phyloP scores from a whole-genome alignment of 495 filamentous ascomycete genomes.

The Penicillium cinerascens region DNA sequence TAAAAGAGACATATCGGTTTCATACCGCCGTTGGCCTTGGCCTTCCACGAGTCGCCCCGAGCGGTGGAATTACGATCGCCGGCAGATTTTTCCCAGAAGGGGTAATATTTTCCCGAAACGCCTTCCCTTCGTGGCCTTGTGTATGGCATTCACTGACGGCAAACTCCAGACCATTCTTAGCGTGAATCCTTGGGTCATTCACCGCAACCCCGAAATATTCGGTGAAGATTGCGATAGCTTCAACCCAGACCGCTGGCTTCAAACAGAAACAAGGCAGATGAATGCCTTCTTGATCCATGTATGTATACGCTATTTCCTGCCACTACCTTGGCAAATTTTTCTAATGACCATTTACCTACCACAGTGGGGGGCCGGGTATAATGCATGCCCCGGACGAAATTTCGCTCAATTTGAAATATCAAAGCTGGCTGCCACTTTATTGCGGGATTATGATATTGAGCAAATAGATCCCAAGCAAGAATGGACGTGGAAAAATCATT shows the following conservation, averaged over 20 bases:
- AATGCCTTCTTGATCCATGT: slow-evolving; percentile 35
- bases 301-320: neutral
- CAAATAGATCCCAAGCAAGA: slow-evolving; percentile 34
- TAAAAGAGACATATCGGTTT: slow-evolving; percentile 54
- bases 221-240: slow-evolving; percentile 43
- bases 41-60: slow-evolving; percentile 30
- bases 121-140: neutral
- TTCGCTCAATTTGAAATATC: slow-evolving; percentile 46
- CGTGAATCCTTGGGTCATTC: slow-evolving; percentile 44
- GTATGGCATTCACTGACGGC: neutral
- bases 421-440: slow-evolving; percentile 38
- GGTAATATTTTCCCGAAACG: slow-evolving; percentile 12
- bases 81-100: slow-evolving; percentile 36
- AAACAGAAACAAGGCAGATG: slow-evolving; percentile 23
- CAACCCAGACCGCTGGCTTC: slow-evolving; percentile 47
- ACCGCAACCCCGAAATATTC: slow-evolving; percentile 40
- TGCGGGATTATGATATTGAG: slow-evolving; percentile 42
- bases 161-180: slow-evolving; percentile 33
- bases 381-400: slow-evolving; percentile 40
- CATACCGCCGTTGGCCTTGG: slow-evolving; percentile 22
- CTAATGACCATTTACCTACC: neutral
- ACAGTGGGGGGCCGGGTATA: slow-evolving; percentile 44
- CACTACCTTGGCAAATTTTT: neutral
- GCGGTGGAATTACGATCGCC: slow-evolving; percentile 25
- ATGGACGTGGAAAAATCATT: slow-evolving; percentile 38